phyloP scores from a whole-genome alignment of 2,329 filamentous ascomycete genomes.

The Beauveria rudraprayagi region DNA sequence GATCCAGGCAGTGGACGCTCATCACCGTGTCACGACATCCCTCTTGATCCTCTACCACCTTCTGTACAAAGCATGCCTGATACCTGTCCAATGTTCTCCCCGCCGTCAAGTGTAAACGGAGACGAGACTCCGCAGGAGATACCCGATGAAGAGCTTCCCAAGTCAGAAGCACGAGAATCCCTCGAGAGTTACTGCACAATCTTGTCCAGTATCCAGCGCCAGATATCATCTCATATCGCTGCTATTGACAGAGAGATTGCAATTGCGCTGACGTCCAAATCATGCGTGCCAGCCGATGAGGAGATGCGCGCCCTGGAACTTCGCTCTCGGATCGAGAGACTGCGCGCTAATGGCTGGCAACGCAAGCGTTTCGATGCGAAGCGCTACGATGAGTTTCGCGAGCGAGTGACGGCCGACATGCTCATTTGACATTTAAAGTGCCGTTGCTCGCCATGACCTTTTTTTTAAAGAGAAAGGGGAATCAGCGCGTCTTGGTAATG shows the following conservation, averaged over 20 bases:
- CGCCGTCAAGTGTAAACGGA: not conserved
- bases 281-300: constrained; percentile 20
- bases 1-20: constrained; percentile 20
- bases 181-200: constrained; percentile 42
- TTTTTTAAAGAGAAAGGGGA: not conserved
- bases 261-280: constrained; percentile 18
- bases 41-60: not conserved
- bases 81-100: not conserved
- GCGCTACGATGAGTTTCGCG: constrained; percentile 45
- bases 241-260: constrained; percentile 35
- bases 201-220: constrained; percentile 38
- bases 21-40: constrained; percentile 6
- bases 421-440: not conserved
- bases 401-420: constrained; percentile 44
- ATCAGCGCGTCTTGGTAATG: not conserved
- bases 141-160: constrained; percentile 10
- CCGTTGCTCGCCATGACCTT: not conserved
- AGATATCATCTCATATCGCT: constrained; percentile 40
- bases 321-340: constrained; percentile 43
- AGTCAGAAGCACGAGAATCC: constrained; percentile 33
- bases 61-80: constrained; percentile 8
- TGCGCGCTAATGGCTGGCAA: constrained; percentile 48
- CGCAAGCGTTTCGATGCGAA: constrained; percentile 45
- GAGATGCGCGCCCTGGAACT: constrained; percentile 34
- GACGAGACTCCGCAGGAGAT: not conserved